A percentile compares a stretch with the other conserved stretches of the same genome.
These are phyloP conservation scores for Coprinopsis cinerea DNA, from an alignment of 768 basidiomycete species.

Conservation along the genomic window DNA sequence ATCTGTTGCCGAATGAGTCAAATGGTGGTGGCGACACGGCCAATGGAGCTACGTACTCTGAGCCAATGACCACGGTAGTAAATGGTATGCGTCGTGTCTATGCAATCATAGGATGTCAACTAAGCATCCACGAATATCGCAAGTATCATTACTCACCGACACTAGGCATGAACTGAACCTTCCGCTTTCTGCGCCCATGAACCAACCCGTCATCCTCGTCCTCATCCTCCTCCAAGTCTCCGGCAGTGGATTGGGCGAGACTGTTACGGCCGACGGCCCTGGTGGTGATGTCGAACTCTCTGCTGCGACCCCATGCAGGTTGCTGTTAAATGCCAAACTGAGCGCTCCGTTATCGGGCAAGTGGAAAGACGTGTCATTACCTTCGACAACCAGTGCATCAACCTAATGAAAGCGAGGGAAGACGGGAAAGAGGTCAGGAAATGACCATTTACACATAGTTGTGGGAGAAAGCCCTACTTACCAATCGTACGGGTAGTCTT, in stretches of 20 bases:
- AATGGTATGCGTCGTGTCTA: constrained; percentile 84
- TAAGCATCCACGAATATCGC: constrained; percentile 12
- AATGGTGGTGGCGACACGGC: constrained; percentile 15
- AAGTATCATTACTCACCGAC: constrained; percentile 40
- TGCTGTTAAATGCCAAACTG: constrained; percentile 42
- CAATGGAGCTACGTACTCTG: constrained; percentile 42
- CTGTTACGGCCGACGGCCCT: constrained; percentile 61
- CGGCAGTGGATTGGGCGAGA: constrained; percentile 61
- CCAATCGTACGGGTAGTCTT: constrained; percentile 87
- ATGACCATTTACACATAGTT: background rate
- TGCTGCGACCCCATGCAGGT: constrained; percentile 84
- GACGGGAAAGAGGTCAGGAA: constrained; percentile 9
- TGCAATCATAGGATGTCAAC: constrained; percentile 6
- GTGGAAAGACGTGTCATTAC: constrained; percentile 26
- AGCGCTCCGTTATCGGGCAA: constrained; percentile 6
- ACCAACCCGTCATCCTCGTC: constrained; percentile 50
- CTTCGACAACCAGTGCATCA: constrained; percentile 89
- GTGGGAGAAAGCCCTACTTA: constrained; percentile 24
- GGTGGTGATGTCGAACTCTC: constrained; percentile 88
- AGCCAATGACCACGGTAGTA: constrained; percentile 90
- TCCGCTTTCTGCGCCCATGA: constrained; percentile 68
- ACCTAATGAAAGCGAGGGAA: constrained; percentile 35
- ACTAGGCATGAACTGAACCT: constrained; percentile 83
- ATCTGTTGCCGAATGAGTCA: constrained; percentile 41
- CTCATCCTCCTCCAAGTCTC: constrained; percentile 78